Base-by-base conservation (phyloP, 2,329 filamentous ascomycete species). In the Thielaviopsis ethacetica region DNA sequence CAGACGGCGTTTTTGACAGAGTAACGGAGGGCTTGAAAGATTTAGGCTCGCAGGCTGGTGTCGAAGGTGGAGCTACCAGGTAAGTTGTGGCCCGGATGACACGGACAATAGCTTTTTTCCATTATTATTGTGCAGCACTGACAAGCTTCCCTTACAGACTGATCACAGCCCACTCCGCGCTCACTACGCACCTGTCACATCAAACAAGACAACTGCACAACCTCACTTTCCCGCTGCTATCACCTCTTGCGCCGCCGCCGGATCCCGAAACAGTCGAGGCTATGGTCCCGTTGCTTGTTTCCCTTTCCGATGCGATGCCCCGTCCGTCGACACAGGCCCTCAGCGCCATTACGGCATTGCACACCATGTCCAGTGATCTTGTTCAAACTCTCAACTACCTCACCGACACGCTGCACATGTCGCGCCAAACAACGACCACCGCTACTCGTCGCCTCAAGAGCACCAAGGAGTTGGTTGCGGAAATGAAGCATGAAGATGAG, bases 331-430 rank as follows among this genome's bases (percentile, higher is more conserved):
- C 85, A 62, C 67, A 78, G 15, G 81, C 82, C 0, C 78, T 86
- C 64, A 76, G 78, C 64, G 87, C 86, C 10, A 73, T 91, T 53
- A 77, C 82, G 60, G 78, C 81, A 22, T 76, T 91, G 56, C 84
- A 88, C 67, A 76, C 80, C 6, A 76, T 88, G 63, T 91, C 86
- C 0, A 75, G 80, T 26, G 86, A 90, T 62, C 74, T 91, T 27
- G 81, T 91, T 9, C 81, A 88, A 66, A 88, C 88, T 6, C 79
- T 98, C 53, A 89, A 88, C 65, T 86, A 89, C 64, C 76, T 98
- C 4, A 89, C 88, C 6, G 93, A 98, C 69, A 91, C 88, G 3
- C 76, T 98, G 38, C 91, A 97, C 71, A 95, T 97, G 85, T 90
- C 86, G 34, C 84, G 89, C 13, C 91, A 97, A 71, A 86, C 88